These are phyloP conservation scores for Aspergillus tamarii DNA, from an alignment of 2,329 filamentous ascomycete genomes.

Conservation along the genomic window DNA sequence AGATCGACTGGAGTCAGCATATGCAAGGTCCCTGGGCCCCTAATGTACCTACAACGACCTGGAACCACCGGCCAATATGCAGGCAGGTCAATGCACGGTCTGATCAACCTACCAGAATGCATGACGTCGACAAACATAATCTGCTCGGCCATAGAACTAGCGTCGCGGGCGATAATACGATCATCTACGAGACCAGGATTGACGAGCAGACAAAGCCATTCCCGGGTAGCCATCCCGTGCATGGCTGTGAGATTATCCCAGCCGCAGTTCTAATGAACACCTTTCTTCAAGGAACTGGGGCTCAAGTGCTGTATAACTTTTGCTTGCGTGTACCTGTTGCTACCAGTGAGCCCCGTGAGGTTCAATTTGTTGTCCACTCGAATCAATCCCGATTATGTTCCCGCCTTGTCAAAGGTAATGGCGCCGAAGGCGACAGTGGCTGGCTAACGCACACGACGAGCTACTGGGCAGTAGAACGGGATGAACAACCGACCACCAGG, in stretches of 20 bases:
- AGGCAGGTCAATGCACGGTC: conserved; percentile 3
- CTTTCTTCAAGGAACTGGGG: conserved; percentile 39
- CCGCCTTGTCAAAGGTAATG: conserved; percentile 26
- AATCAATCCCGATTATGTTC: conserved; percentile 39
- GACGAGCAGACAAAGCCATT: conserved; percentile 46
- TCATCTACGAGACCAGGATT: conserved; percentile 41
- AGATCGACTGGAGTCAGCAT: conserved; percentile 31
- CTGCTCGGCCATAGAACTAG: conserved; percentile 37
- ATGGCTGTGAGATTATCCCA: conserved; percentile 49
- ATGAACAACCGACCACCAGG: neutral
- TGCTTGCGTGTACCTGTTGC: conserved; percentile 38
- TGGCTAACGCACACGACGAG: conserved; percentile 25
- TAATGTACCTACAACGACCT: conserved; percentile 29
- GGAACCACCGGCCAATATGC: conserved; percentile 22
- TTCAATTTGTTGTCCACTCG: conserved; percentile 40
- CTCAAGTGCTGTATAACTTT: conserved; percentile 34
- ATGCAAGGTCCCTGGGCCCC: conserved; percentile 29
- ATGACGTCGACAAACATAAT: conserved; percentile 41
- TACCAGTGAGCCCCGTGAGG: conserved; percentile 36
- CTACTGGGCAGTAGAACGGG: neutral
- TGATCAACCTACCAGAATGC: conserved; percentile 18
- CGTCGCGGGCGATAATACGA: conserved; percentile 32
- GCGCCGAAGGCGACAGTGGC: neutral
- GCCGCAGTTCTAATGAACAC: conserved; percentile 49
- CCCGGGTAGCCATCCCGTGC: conserved; percentile 44